A percentile compares a stretch with the other conserved stretches of the same genome.
Conservation (phyloP, 441 rosid species). For the Metrosideros polymorpha region DNA sequence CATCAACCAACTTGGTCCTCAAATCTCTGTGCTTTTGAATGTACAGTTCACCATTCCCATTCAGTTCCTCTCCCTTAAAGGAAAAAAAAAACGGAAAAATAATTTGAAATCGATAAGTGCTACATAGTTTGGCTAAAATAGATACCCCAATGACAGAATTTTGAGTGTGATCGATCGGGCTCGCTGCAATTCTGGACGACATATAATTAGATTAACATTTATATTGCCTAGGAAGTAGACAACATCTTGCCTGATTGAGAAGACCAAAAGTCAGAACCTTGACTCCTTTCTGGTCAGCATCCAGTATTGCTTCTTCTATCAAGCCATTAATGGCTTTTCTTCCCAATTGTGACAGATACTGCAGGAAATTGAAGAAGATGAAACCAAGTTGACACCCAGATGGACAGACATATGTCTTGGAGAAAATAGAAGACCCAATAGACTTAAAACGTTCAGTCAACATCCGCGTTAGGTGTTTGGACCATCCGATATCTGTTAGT, state of each 20-base stretch:
- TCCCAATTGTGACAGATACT: neutral
- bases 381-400: neutral
- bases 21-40: neutral
- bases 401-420: no score
- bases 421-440: conserved; percentile 25
- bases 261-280: conserved; percentile 3
- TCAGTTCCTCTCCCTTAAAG: conserved; percentile 8
- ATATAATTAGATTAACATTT: neutral
- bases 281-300: neutral
- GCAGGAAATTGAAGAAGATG: neutral
- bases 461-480: no score
- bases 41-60: conserved; percentile 4
- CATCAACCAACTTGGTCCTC: conserved; percentile 6
- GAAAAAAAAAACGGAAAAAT: neutral
- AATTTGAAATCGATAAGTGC: neutral
- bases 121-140: neutral
- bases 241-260: conserved; percentile 1
- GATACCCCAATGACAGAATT: neutral
- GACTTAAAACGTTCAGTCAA: neutral
- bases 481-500: no score
- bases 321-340: neutral
- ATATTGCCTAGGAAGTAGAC: neutral
- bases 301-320: conserved; percentile 10
- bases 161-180: neutral
- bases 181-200: neutral